Conservation (phyloP, 352 stramenopile genomes). For the Pythium scleroteichum region DNA sequence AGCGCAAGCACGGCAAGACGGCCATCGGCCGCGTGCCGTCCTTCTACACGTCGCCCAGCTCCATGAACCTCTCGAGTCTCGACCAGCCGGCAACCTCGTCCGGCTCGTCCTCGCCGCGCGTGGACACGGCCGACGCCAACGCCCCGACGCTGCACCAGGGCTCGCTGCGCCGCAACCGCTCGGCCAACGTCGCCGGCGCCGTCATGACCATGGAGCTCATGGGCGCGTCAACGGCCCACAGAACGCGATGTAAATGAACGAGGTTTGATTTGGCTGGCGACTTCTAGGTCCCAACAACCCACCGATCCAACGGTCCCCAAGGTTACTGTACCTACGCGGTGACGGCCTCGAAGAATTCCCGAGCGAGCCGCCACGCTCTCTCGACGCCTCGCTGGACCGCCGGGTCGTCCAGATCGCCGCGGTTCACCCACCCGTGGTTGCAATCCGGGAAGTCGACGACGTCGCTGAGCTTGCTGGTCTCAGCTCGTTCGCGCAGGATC, state of each 20-base stretch:
- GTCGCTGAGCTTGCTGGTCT: too few species aligned
- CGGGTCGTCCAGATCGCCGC: constrained; percentile 42
- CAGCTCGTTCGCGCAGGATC: too few species aligned
- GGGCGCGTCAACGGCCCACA: constrained; percentile 8
- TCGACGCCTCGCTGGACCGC: constrained; percentile 29
- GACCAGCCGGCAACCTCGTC: constrained; percentile 22
- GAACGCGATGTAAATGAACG: too few species aligned
- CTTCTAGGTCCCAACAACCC: too few species aligned
- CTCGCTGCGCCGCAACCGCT: constrained; percentile 67
- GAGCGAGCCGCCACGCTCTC: constrained; percentile 32
- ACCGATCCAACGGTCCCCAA: too few species aligned
- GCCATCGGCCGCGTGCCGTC: constrained; percentile 79
- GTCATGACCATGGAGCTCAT: constrained; percentile 79
- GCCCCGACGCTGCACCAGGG: not conserved
- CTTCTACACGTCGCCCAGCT: constrained; percentile 87
- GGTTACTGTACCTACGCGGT: not conserved
- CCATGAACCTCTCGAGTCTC: constrained; percentile 80
- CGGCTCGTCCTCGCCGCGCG: constrained; percentile 79
- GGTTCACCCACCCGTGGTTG: constrained; percentile 56
- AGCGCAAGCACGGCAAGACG: constrained; percentile 66
- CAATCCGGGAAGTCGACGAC: constrained; percentile 40
- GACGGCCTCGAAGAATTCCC: not conserved
- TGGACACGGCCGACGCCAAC: constrained; percentile 89
- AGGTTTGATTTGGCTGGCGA: too few species aligned
- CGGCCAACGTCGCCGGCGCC: constrained; percentile 77